A percentile compares a stretch with the other conserved stretches of the same genome.
phyloP scores from a whole-genome alignment of 805 yeast species.

The Yamadazyma sp. region DNA sequence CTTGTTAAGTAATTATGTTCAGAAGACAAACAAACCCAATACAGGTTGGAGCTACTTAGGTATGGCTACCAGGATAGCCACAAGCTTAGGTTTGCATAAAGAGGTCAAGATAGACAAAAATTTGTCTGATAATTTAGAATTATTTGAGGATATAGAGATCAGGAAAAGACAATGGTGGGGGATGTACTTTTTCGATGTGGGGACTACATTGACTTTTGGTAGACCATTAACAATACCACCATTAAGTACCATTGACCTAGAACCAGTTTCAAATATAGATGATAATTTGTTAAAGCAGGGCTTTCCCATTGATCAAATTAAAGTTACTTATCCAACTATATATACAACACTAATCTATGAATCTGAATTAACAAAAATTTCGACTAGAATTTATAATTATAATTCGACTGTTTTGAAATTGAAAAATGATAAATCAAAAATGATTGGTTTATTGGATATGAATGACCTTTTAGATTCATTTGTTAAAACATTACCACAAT shows the following conservation, averaged over 20 bases:
- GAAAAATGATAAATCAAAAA: constrained; percentile 19
- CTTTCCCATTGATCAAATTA: constrained; percentile 10
- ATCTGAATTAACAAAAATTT: constrained; percentile 18
- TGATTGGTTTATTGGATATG: constrained; percentile 21
- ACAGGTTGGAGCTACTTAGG: constrained; percentile 21
- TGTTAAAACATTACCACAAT: constrained; percentile 13
- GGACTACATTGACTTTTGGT: constrained; percentile 19
- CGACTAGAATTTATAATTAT: constrained; percentile 19
- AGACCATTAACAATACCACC: constrained; percentile 20
- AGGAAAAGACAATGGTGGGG: constrained; percentile 23
- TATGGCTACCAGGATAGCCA: constrained; percentile 18
- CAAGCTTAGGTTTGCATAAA: constrained; percentile 20
- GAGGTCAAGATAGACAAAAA: constrained; percentile 15
- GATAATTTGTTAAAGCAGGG: constrained; percentile 14
- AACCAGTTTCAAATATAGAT: constrained; percentile 17
- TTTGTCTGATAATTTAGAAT: constrained; percentile 7
- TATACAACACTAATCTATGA: constrained; percentile 20
- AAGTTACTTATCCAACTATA: constrained; percentile 18
- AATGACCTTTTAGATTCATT: constrained; percentile 16
- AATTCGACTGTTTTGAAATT: constrained; percentile 17
- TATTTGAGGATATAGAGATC: constrained; percentile 18
- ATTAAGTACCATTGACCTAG: constrained; percentile 18
- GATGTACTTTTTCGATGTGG: constrained; percentile 20
- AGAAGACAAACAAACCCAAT: constrained; percentile 17
- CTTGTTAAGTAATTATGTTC: constrained; percentile 18